phyloP scores from a whole-genome alignment of 2,329 filamentous ascomycete species.

The Albophoma yamanashiensis region DNA sequence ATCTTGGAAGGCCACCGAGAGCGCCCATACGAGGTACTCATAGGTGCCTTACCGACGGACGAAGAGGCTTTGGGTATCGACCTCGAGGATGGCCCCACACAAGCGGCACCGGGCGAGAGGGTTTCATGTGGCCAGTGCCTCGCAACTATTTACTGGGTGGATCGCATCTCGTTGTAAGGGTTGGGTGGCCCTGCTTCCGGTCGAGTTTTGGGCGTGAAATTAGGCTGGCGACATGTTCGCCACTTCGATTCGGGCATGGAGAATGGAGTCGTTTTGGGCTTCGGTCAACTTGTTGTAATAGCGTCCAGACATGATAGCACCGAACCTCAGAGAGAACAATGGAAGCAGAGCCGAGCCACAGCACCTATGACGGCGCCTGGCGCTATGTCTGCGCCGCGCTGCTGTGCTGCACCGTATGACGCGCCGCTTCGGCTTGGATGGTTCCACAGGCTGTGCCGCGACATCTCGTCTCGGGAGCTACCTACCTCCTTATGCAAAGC shows the following conservation, averaged over 20 bases:
- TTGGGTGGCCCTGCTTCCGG: background rate
- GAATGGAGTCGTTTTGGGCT: background rate
- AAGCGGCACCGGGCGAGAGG: background rate
- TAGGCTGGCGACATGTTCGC: background rate
- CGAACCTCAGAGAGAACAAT: background rate
- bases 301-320: background rate
- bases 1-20: background rate
- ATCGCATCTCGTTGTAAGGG: background rate
- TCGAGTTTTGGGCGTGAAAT: background rate
- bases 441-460: background rate
- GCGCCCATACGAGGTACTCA: background rate
- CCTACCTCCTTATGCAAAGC: background rate
- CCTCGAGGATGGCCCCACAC: background rate
- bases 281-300: background rate
- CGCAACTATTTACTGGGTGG: background rate
- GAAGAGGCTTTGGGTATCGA: constrained; percentile 2
- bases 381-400: background rate
- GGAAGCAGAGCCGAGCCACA: background rate
- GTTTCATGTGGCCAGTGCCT: background rate
- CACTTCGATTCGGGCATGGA: background rate
- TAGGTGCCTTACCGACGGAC: background rate
- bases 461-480: background rate
- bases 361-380: background rate
- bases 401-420: background rate
- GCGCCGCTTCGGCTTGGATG: background rate